Percentiles rank a stretch among this genome's conserved stretches.
Evolutionary conservation across 768 basidiomycete genomes (phyloP).

Genomic region (Dentipellis fragilis): DNA sequence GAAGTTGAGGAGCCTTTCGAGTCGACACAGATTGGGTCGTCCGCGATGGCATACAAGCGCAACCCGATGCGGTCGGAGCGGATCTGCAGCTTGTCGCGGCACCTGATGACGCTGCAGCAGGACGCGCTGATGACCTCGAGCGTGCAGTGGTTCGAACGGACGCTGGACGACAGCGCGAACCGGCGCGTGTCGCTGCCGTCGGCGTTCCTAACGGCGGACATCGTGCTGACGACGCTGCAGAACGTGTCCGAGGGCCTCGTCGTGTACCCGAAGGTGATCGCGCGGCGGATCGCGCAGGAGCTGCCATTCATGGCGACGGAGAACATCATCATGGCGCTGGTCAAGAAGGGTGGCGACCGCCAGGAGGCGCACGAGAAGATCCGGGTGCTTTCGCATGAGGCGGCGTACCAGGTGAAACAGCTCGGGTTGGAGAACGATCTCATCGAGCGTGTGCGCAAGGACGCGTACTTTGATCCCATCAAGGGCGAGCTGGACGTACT

Average conservation of each 20-base stretch:
- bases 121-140: constrained; percentile 92
- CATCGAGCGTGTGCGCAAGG: constrained; percentile 72
- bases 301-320: constrained; percentile 99
- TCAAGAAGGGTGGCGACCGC: constrained; percentile 88
- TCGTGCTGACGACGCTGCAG: constrained; percentile 88
- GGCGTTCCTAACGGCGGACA: constrained; percentile 94
- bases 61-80: constrained; percentile 99
- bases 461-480: constrained; percentile 87
- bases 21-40: constrained; percentile 94
- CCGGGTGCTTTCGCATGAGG: constrained; percentile 89
- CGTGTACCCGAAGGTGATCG: constrained; percentile 97
- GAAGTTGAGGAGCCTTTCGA: constrained; percentile 99
- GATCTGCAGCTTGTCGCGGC: constrained; percentile 91
- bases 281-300: constrained; percentile 84
- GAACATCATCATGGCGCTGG: constrained; percentile 98
- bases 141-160: constrained; percentile 98
- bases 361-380: constrained; percentile 97
- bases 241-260: constrained; percentile 98
- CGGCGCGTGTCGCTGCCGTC: constrained; percentile 94
- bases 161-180: constrained; percentile 96
- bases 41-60: constrained; percentile 98
- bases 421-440: constrained; percentile 93
- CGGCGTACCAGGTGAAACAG: constrained; percentile 88
- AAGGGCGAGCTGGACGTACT: constrained; percentile 66
- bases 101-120: constrained; percentile 92